A percentile compares a stretch with the other conserved stretches of the same genome.
These are phyloP conservation scores for Nothophytophthora sp. DNA, from an alignment of 352 stramenopile species.

Conservation along the genomic window DNA sequence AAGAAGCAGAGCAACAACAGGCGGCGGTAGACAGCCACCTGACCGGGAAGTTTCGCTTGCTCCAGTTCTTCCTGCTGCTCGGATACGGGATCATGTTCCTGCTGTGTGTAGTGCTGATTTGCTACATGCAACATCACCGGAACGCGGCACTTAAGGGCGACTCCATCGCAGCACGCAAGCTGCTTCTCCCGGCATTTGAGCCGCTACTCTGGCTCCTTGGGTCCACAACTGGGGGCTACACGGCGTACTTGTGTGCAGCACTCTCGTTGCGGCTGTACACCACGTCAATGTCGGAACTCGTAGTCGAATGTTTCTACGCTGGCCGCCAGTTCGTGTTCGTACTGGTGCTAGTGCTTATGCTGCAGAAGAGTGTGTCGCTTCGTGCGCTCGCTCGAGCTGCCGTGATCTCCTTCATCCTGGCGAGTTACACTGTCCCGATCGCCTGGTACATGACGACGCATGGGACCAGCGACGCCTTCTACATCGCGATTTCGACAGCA, in stretches of 20 bases:
- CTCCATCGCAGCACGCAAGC: constrained; percentile 40
- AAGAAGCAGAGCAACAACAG: no score
- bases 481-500: constrained; percentile 24
- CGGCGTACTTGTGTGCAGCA: constrained; percentile 32
- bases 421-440: constrained; percentile 42
- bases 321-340: constrained; percentile 48
- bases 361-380: constrained; percentile 53
- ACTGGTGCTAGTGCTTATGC: constrained; percentile 54
- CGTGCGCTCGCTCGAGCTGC: constrained; percentile 40
- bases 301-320: constrained; percentile 34
- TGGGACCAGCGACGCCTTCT: constrained; percentile 9
- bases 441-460: constrained; percentile 31
- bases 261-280: constrained; percentile 25
- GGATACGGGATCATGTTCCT: constrained; percentile 39
- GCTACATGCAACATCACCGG: constrained; percentile 49
- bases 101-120: constrained; percentile 32
- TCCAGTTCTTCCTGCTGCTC: constrained; percentile 35
- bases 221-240: constrained; percentile 21
- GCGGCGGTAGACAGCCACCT: no score
- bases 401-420: constrained; percentile 28
- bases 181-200: constrained; percentile 50
- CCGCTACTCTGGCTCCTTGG: constrained; percentile 47
- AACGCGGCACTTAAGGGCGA: constrained; percentile 37
- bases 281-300: constrained; percentile 9
- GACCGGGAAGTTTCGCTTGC: constrained; percentile 22